phyloP scores from a whole-genome alignment of 495 filamentous ascomycete species.

The Massariosphaeria phaeospora region DNA sequence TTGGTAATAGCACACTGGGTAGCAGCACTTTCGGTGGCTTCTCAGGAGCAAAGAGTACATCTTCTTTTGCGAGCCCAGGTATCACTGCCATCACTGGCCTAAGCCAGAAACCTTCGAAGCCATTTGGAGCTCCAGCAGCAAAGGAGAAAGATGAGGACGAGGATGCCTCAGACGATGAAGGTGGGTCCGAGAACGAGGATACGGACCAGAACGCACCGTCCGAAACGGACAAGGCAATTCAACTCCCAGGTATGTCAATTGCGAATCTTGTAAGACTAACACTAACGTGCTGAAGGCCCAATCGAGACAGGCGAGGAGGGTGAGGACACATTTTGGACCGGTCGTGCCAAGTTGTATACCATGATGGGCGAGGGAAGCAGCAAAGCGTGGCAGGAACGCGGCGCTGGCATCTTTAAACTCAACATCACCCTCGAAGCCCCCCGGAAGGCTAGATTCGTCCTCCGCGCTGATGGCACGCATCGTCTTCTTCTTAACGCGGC shows the following conservation, averaged over 20 bases:
- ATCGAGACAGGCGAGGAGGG: slow-evolving; percentile 74
- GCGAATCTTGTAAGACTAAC: too few relatives aligned
- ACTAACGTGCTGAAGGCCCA: too few relatives aligned
- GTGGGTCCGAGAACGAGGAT: slow-evolving; percentile 43
- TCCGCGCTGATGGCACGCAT: slow-evolving; percentile 79
- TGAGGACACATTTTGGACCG: slow-evolving; percentile 56
- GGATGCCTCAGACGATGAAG: slow-evolving; percentile 44
- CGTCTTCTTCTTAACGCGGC: slow-evolving; percentile 83
- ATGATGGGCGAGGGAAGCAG: slow-evolving; percentile 47
- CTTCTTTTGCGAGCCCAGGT: slow-evolving; percentile 64
- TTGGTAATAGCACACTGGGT: slow-evolving; percentile 41
- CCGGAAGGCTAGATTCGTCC: slow-evolving; percentile 59
- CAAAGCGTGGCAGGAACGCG: slow-evolving; percentile 84
- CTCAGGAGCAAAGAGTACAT: slow-evolving; percentile 44
- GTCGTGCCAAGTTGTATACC: slow-evolving; percentile 71
- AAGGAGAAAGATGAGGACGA: slow-evolving; percentile 39
- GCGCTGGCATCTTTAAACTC: slow-evolving; percentile 75
- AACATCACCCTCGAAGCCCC: slow-evolving; percentile 44
- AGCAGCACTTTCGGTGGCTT: slow-evolving; percentile 50
- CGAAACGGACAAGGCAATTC: slow-evolving; percentile 56
- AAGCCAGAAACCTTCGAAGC: slow-evolving; percentile 54
- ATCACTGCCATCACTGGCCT: slow-evolving; percentile 49
- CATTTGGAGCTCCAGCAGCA: slow-evolving; percentile 75
- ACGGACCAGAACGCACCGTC: slow-evolving; percentile 43
- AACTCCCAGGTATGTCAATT: background rate